phyloP scores from a whole-genome alignment of 345 rosid genomes.

The Eucalyptus fibrosa region DNA sequence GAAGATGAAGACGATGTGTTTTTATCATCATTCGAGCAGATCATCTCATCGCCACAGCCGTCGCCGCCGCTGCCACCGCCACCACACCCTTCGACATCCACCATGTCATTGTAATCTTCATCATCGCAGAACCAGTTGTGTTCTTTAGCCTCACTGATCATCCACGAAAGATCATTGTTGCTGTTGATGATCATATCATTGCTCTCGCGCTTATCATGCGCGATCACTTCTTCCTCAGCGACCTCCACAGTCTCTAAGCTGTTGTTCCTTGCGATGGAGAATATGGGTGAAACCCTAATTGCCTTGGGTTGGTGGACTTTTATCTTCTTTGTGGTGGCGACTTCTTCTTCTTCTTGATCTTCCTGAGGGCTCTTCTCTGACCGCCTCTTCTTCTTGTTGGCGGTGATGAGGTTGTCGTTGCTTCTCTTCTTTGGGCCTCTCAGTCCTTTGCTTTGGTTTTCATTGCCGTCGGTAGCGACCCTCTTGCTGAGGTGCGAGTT shows the following conservation, averaged over 20 bases:
- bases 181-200: not conserved
- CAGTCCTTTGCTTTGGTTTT: not conserved
- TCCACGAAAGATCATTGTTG: not conserved
- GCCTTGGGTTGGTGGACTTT: constrained; percentile 22
- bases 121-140: not conserved
- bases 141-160: not conserved
- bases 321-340: not conserved
- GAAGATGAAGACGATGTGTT: not conserved
- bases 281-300: not conserved
- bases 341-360: not conserved
- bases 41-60: not conserved
- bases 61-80: not conserved
- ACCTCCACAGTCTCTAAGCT: not conserved
- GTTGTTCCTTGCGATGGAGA: not conserved
- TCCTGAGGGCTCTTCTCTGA: not conserved
- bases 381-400: not conserved
- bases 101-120: not conserved
- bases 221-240: not conserved
- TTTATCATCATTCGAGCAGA: not conserved
- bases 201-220: not conserved
- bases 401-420: not conserved
- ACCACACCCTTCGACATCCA: not conserved
- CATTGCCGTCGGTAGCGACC: not conserved
- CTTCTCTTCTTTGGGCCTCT: not conserved
- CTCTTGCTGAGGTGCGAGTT: constrained; percentile 24